Percentiles rank a stretch among this genome's conserved stretches.
Conservation (phyloP, 2,329 filamentous ascomycete genomes). For the Ambrosiella beaveri region DNA sequence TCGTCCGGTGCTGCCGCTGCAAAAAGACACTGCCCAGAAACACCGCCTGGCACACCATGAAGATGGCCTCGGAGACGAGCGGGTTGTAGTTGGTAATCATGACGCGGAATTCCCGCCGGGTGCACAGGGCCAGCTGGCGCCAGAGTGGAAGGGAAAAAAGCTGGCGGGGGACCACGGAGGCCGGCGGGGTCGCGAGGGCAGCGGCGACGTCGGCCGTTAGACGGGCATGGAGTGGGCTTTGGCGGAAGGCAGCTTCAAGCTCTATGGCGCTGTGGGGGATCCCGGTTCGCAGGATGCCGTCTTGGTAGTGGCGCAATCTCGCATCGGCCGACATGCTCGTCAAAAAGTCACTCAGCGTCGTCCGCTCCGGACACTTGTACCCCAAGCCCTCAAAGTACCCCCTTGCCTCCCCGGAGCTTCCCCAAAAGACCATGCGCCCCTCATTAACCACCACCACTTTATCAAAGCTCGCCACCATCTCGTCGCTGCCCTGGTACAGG, state of each 20-base stretch:
- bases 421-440: constrained; percentile 39
- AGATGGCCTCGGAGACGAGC: neutral
- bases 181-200: neutral
- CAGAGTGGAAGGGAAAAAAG: neutral
- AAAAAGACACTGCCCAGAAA: neutral
- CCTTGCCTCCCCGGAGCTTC: constrained; percentile 43
- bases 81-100: neutral
- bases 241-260: neutral
- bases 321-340: constrained; percentile 19
- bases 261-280: neutral
- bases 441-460: constrained; percentile 11
- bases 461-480: constrained; percentile 6
- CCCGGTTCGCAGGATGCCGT: neutral
- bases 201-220: neutral
- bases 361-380: constrained; percentile 52
- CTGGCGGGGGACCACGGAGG: neutral
- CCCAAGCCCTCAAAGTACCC: constrained; percentile 55
- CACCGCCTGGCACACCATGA: neutral
- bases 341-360: constrained; percentile 59
- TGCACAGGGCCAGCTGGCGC: neutral
- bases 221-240: neutral
- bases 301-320: neutral
- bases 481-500: constrained; percentile 9
- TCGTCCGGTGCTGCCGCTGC: neutral
- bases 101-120: neutral